Conservation (phyloP, 768 basidiomycete species). For the Pilatotrama ljubarskyi region DNA sequence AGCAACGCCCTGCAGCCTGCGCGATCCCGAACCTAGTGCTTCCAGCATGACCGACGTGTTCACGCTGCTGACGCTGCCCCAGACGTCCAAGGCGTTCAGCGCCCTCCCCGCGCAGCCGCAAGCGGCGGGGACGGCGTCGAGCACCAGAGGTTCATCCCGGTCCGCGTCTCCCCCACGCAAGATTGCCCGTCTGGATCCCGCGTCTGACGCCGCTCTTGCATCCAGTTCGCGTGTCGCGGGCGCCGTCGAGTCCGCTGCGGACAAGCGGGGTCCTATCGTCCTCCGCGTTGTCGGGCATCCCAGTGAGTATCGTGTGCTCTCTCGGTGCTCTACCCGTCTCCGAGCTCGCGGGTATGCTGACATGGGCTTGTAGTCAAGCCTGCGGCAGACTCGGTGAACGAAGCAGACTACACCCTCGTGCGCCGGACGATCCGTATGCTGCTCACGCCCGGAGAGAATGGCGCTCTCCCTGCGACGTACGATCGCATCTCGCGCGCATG, state of each 20-base stretch:
- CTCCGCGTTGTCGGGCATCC: conserved; percentile 49
- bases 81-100: conserved; percentile 27
- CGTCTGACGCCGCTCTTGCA: conserved; percentile 69
- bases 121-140: not conserved
- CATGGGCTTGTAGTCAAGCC: conserved; percentile 18
- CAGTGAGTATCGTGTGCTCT: conserved; percentile 23
- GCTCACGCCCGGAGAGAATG: conserved; percentile 38
- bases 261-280: conserved; percentile 39
- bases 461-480: conserved; percentile 47
- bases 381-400: conserved; percentile 1
- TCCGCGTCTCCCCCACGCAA: conserved; percentile 65
- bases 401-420: conserved; percentile 34
- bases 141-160: conserved; percentile 35
- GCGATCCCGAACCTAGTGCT: not conserved
- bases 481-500: conserved; percentile 61
- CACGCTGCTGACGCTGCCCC: conserved; percentile 27
- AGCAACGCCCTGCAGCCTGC: not conserved
- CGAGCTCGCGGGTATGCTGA: not conserved
- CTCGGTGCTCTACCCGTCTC: not conserved
- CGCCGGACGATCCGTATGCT: conserved; percentile 39
- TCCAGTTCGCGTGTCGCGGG: conserved; percentile 45
- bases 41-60: conserved; percentile 26
- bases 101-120: conserved; percentile 17
- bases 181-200: conserved; percentile 62
- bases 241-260: conserved; percentile 16